Percentiles rank a stretch among this genome's conserved stretches.
Conservation (phyloP, 331 rosid species). For the Quercus phellos region DNA sequence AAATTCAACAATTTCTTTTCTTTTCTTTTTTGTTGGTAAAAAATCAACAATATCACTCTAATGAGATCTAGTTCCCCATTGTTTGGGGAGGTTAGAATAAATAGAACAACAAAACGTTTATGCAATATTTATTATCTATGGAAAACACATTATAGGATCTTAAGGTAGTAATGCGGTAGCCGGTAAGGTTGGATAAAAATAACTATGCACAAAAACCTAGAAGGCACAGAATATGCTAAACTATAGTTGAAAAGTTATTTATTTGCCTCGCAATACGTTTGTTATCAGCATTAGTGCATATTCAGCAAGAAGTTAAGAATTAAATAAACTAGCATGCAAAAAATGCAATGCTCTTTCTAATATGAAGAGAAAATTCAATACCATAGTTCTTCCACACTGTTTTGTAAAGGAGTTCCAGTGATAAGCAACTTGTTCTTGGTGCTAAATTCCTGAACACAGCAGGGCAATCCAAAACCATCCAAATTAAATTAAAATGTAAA, state of each 20-base stretch:
- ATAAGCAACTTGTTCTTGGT: constrained; percentile 96
- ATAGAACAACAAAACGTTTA: background rate
- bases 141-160: background rate
- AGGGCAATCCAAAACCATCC: background rate
- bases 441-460: constrained; percentile 79
- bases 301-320: background rate
- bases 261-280: background rate
- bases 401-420: constrained; percentile 97
- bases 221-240: background rate
- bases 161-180: background rate
- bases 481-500: background rate
- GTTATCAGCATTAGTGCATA: background rate
- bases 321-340: background rate
- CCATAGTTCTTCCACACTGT: constrained; percentile 99
- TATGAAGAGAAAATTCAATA: constrained; percentile 29
- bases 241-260: background rate
- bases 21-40: too few species aligned
- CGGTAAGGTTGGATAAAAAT: background rate
- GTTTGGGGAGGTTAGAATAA: background rate
- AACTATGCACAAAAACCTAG: background rate
- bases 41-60: background rate
- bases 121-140: background rate
- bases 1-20: background rate
- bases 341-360: background rate
- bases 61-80: background rate